phyloP scores from a whole-genome alignment of 768 basidiomycete species.

The Xerocomellus intermedius region DNA sequence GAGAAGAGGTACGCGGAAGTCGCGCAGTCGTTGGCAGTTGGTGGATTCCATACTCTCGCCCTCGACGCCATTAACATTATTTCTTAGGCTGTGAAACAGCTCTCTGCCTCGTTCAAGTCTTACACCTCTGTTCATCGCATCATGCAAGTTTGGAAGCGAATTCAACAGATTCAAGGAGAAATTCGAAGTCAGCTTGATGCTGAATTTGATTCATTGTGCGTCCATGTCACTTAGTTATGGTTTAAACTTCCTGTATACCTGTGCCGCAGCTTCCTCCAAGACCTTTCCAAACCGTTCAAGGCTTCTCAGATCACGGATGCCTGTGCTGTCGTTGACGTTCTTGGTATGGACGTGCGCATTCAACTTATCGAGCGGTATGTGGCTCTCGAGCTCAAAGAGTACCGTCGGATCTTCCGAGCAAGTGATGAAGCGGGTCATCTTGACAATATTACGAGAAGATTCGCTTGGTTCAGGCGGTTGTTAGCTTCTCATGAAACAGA shows the following conservation, averaged over 20 bases:
- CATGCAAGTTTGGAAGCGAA: slow-evolving; percentile 71
- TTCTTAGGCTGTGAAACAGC: slow-evolving; percentile 80
- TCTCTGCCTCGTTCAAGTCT: slow-evolving; percentile 76
- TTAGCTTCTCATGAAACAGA: slow-evolving; percentile 87
- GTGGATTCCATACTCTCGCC: slow-evolving; percentile 32
- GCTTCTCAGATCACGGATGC: slow-evolving; percentile 71
- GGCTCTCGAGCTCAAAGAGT: slow-evolving; percentile 89
- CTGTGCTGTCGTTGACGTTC: slow-evolving; percentile 84
- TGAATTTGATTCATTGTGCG: slow-evolving; percentile 92
- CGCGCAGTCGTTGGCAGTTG: slow-evolving; percentile 73
- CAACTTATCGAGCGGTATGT: slow-evolving; percentile 88
- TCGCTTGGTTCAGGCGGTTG: slow-evolving; percentile 91
- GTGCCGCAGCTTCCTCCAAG: slow-evolving; percentile 71
- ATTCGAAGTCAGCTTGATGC: slow-evolving; percentile 77
- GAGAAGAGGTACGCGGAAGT: slow-evolving; percentile 82
- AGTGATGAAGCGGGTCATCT: slow-evolving; percentile 95
- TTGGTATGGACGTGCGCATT: slow-evolving; percentile 79
- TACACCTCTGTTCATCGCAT: slow-evolving; percentile 77
- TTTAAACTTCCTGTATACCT: not conserved
- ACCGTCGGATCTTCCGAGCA: slow-evolving; percentile 90
- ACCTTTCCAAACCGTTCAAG: slow-evolving; percentile 65
- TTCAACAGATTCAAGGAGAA: slow-evolving; percentile 80
- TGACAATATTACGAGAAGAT: slow-evolving; percentile 90
- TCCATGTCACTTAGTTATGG: slow-evolving; percentile 8
- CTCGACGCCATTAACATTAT: not conserved